These are phyloP conservation scores for Ophiostoma pallidulum DNA, from an alignment of 2,329 filamentous ascomycete species.

Conservation along the genomic window DNA sequence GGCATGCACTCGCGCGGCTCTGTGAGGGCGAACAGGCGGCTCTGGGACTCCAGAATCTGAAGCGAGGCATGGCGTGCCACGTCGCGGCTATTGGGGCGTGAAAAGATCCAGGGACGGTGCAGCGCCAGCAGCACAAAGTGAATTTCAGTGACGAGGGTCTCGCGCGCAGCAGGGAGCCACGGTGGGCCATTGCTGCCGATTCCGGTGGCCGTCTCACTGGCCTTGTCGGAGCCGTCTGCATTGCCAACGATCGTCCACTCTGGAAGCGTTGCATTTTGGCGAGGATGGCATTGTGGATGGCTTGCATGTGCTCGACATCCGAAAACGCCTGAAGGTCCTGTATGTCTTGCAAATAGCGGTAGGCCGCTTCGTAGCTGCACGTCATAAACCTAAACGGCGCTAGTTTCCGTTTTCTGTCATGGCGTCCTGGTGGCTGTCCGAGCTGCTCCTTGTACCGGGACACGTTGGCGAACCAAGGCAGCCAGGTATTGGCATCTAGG, in stretches of 20 bases:
- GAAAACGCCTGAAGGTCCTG: neutral
- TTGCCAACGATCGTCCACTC: neutral
- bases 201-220: too few species aligned
- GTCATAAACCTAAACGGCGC: neutral
- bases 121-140: neutral
- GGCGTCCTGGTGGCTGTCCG: too few species aligned
- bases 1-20: slow-evolving; percentile 1
- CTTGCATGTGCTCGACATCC: neutral
- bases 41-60: neutral
- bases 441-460: neutral
- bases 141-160: neutral
- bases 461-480: neutral
- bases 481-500: neutral
- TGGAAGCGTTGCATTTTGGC: neutral
- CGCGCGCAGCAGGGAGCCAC: neutral
- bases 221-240: too few species aligned
- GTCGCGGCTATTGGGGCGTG: neutral
- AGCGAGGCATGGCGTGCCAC: neutral
- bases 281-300: neutral
- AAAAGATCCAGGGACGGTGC: neutral
- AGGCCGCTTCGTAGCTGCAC: neutral
- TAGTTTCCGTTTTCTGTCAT: neutral
- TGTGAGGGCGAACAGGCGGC: neutral
- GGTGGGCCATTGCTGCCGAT: too few species aligned
- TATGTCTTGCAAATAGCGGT: slow-evolving; percentile 1